These are phyloP conservation scores for Purpureocillium takamizusanense DNA, from an alignment of 2,329 filamentous ascomycete genomes.

Conservation along the genomic window DNA sequence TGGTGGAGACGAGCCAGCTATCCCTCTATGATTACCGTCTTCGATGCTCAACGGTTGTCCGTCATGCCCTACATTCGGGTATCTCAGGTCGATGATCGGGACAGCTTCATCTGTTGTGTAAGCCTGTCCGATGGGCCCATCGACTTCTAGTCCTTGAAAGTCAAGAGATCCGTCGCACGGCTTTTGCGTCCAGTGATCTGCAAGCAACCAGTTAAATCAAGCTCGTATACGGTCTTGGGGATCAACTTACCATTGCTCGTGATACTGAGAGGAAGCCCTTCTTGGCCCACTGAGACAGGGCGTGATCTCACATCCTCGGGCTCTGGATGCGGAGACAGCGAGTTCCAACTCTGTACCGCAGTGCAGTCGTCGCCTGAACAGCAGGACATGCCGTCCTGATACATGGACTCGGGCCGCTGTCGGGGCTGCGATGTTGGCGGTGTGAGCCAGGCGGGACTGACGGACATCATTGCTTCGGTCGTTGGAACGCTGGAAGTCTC, in stretches of 20 bases:
- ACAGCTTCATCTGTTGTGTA: constrained; percentile 55
- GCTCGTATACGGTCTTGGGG: neutral
- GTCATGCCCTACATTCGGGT: constrained; percentile 36
- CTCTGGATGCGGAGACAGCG: constrained; percentile 41
- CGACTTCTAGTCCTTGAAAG: constrained; percentile 44
- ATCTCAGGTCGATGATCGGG: constrained; percentile 52
- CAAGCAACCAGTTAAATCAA: neutral
- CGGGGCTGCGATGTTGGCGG: constrained; percentile 39
- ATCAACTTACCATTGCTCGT: constrained; percentile 19
- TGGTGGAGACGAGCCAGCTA: constrained; percentile 67
- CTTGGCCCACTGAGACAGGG: constrained; percentile 49
- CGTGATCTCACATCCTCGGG: constrained; percentile 43
- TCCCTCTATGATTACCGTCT: constrained; percentile 47
- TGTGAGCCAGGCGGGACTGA: constrained; percentile 45
- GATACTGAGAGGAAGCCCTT: constrained; percentile 15
- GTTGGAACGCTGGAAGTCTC: constrained; percentile 41
- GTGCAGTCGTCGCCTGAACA: constrained; percentile 45
- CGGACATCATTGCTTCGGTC: constrained; percentile 35
- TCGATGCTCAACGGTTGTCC: constrained; percentile 41
- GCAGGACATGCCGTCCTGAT: constrained; percentile 49
- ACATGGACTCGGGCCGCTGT: constrained; percentile 49
- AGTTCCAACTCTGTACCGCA: constrained; percentile 47
- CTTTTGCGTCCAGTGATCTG: constrained; percentile 38
- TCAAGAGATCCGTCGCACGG: constrained; percentile 48
- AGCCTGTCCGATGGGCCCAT: constrained; percentile 52